Evolutionary conservation across 805 yeast species (phyloP), one percentile per base, ranked within the genome.

Genomic region (Wickerhamiella sorbophila): DNA sequence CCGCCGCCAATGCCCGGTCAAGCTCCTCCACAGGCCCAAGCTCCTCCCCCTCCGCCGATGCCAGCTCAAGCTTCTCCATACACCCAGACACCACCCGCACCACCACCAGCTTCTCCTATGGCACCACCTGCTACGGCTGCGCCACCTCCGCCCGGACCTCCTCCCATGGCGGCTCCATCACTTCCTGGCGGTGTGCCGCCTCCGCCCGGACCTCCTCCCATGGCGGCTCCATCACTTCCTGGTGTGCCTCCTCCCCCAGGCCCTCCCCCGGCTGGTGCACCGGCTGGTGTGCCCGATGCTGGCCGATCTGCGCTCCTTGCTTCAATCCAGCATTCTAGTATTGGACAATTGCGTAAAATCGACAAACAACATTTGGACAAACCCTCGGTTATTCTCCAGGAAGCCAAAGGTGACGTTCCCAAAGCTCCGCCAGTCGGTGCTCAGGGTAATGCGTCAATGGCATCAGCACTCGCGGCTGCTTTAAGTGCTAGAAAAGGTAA

Each of bases 381-480:
- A 47, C 94, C 96, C 8, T 75, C 79, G 31, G 83, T 72, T 0
- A 52, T 81, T 15, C 60, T 82, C 15, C 82, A 72, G 54, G 88
- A 80, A 55, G 84, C 84, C 2, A 65, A 66, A 33, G 88, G 88
- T 19, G 82, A 75, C 39, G 55, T 71, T 0, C 48, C 60, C 0
- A 54, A 65, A 1, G 46, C 66, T 5, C 57, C 67, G 0, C 43
- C 46, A 2, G 43, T 39, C 14, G 75, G 70, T 37, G 74, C 80
- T 1, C 80, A 75, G 1, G 67, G 74, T 12, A 48, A 45, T 27
- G 52, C 44, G 9, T 48, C 46, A 17, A 62, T 86, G 44, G 95
- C 94, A 1, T 93, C 83, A 59, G 95, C 95, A 0, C 64, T 86
- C 40, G 85, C 93, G 8, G 82, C 82, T 15, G 97, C 96, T 3